Percentiles rank a stretch among this genome's conserved stretches.
phyloP scores from a whole-genome alignment of 2,329 filamentous ascomycete species.

The Paraphaeosphaeria minitans region DNA sequence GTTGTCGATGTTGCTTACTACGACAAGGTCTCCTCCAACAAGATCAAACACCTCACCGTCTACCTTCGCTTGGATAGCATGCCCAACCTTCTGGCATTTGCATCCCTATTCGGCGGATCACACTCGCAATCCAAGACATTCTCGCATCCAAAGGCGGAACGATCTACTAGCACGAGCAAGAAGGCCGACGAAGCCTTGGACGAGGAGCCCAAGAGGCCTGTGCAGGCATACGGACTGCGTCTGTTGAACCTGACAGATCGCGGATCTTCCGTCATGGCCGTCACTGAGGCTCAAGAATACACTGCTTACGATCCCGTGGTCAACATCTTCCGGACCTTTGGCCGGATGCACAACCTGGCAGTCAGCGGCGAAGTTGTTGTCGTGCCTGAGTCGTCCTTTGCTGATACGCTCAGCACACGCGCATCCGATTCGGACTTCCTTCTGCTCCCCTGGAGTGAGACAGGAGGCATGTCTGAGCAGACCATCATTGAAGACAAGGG shows the following conservation, averaged over 20 bases:
- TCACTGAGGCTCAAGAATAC: slow-evolving; percentile 78
- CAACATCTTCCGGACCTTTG: slow-evolving; percentile 89
- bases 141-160: slow-evolving; percentile 44
- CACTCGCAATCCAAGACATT: slow-evolving; percentile 47
- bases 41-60: slow-evolving; percentile 71
- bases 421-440: slow-evolving; percentile 67
- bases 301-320: slow-evolving; percentile 75
- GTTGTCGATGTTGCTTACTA: slow-evolving; percentile 49
- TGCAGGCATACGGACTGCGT: slow-evolving; percentile 83
- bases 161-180: slow-evolving; percentile 30
- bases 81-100: slow-evolving; percentile 78
- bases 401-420: slow-evolving; percentile 74
- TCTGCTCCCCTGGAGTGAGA: slow-evolving; percentile 88
- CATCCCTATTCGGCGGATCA: slow-evolving; percentile 74
- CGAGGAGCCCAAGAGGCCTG: slow-evolving; percentile 50
- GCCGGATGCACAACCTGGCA: slow-evolving; percentile 80
- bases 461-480: slow-evolving; percentile 74
- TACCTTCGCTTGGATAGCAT: slow-evolving; percentile 86
- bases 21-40: slow-evolving; percentile 56
- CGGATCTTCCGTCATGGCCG: slow-evolving; percentile 93
- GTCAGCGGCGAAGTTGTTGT: slow-evolving; percentile 82
- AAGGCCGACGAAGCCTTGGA: slow-evolving; percentile 27
- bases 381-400: slow-evolving; percentile 76
- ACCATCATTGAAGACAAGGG: slow-evolving; percentile 55
- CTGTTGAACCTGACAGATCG: slow-evolving; percentile 88